Percentiles rank a stretch among this genome's conserved stretches.
Conservation (phyloP, 2,329 filamentous ascomycete species). For the Aspergillus carbonarius region DNA sequence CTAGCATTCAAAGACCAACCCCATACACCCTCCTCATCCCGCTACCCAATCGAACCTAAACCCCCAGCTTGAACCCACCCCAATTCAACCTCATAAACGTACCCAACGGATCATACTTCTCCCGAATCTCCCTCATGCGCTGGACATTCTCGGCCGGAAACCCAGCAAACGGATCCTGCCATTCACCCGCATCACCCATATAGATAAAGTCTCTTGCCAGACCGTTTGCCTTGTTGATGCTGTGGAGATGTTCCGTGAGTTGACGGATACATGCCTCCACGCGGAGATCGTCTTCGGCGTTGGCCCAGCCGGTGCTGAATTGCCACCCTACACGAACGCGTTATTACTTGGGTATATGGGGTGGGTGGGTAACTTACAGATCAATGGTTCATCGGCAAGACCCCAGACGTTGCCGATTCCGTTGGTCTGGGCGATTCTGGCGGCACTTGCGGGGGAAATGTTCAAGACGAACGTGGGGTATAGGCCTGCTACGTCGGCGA, state of each 20-base stretch:
- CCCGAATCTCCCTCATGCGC: slow-evolving; percentile 31
- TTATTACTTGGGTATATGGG: not conserved
- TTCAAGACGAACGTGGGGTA: slow-evolving; percentile 42
- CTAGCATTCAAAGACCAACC: too few relatives aligned
- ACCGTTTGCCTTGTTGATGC: slow-evolving; percentile 30
- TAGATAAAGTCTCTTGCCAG: slow-evolving; percentile 38
- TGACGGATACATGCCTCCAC: slow-evolving; percentile 35
- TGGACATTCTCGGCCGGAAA: slow-evolving; percentile 36
- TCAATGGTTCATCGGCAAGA: slow-evolving; percentile 30
- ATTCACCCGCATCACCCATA: slow-evolving; percentile 40
- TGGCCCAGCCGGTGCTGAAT: slow-evolving; percentile 39
- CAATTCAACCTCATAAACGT: slow-evolving; percentile 36
- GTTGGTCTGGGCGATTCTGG: slow-evolving; percentile 34
- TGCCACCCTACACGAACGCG: slow-evolving; percentile 41
- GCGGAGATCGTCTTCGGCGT: slow-evolving; percentile 37
- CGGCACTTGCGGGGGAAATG: slow-evolving; percentile 25
- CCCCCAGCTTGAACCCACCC: slow-evolving; percentile 35
- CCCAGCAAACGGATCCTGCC: slow-evolving; percentile 36
- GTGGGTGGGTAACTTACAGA: slow-evolving; percentile 26
- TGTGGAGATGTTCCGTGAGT: slow-evolving; percentile 32
- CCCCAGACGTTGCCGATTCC: slow-evolving; percentile 43
- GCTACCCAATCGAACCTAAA: too few relatives aligned
- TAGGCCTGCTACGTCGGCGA: slow-evolving; percentile 39
- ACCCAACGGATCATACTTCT: slow-evolving; percentile 33
- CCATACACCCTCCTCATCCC: too few relatives aligned